Base-by-base conservation (phyloP, 2,329 filamentous ascomycete genomes). In the Colletotrichum costaricense region DNA sequence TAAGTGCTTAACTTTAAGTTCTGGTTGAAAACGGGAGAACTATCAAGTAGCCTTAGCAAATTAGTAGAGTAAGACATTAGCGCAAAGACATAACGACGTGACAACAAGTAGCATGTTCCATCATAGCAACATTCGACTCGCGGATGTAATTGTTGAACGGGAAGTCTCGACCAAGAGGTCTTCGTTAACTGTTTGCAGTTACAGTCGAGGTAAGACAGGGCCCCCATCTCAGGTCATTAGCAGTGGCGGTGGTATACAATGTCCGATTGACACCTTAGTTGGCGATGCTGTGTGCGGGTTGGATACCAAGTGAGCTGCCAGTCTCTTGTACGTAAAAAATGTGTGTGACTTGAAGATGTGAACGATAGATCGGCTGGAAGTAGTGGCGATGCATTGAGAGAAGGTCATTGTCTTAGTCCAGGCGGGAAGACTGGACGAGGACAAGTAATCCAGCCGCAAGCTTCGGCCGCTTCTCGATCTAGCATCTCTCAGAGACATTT, bases 171-270 rank as follows among this genome's bases (percentile, higher is more conserved):
- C 38, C 52, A 58, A 16, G n/a, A 24, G 58, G 33, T 33, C 19
- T 55, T 60, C n/a, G 59, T 54, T 46, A 24, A 64, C 59, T 69
- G 66, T 59, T 49, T 73, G 70, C 60, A 49, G 42, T 54, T 56
- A 22, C 49, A 49, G n/a, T 64, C 35, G 33, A 54, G 55, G 52
- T 49, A 49, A 64, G 66, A 55, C 59, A 38, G 52, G 6, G 19
- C 46, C 63, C 26, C 14, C 59, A 35, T 64, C 67, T 42, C 54
- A 56, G 64, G 67, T 62, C 33, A 59, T 62, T 26, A 59, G 69
- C 52, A 54, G 24, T 35, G 52, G 60, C 26, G 55, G 55, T 58
- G 57, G 54, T 24, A 57, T 33, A 54, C 46, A 33, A 59, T 59
- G 42, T 26, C 66, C 16, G 46, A 64, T 65, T 22, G 55, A 26